phyloP scores from a whole-genome alignment of 306 rosid genomes.

The Astragalus membranaceus region DNA sequence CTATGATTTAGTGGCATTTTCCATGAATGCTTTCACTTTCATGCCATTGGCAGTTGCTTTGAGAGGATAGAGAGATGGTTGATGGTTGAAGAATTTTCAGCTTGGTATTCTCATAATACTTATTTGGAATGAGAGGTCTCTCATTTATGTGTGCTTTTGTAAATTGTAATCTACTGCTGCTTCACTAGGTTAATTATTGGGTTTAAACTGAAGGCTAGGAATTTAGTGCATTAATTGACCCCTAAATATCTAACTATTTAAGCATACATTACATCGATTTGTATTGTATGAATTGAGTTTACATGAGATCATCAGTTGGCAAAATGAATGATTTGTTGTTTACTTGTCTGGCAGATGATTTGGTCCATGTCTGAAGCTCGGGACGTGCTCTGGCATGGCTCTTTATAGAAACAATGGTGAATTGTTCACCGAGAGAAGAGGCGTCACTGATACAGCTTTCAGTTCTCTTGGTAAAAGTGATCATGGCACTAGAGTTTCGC shows the following conservation, averaged over 20 bases:
- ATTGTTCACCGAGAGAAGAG: conserved; percentile 47
- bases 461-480: conserved; percentile 18
- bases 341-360: conserved; percentile 28
- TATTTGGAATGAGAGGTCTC: not conserved
- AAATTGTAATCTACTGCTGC: not conserved
- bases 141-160: not conserved
- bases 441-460: conserved; percentile 20
- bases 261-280: not conserved
- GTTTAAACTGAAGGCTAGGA: conserved; percentile 7
- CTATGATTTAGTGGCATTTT: not conserved
- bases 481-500: conserved; percentile 44
- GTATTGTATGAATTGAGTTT: conserved; percentile 3
- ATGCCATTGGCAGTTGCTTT: not conserved
- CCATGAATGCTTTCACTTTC: not conserved
- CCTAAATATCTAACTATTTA: not conserved
- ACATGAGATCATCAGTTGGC: not conserved
- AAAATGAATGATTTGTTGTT: not conserved
- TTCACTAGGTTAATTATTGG: not conserved
- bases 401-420: conserved; percentile 38
- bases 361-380: conserved; percentile 24
- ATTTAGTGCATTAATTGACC: not conserved
- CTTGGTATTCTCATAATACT: not conserved
- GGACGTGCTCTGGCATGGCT: conserved; percentile 41
- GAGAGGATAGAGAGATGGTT: not conserved
- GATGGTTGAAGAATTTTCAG: not conserved